Base-by-base conservation (phyloP, 208 protist genomes). In the Crithidia sp. region DNA sequence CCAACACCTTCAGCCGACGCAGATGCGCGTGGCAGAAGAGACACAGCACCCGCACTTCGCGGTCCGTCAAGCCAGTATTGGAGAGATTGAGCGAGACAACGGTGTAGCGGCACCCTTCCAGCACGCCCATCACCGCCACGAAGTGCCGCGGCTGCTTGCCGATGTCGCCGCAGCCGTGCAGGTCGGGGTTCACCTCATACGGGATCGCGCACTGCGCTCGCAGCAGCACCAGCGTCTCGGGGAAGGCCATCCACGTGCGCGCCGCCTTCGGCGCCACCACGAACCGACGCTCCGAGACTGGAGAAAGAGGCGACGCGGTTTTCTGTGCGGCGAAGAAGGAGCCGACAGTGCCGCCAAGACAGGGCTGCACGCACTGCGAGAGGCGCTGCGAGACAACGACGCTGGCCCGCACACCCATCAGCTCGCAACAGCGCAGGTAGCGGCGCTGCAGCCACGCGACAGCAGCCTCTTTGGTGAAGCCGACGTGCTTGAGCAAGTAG, bases 21-120 rank as follows among this genome's bases (percentile, higher is more conserved):
- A 89, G 69, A 58, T 88, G 72, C 2, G 84, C 85, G 44, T 77
- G 71, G 53, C 85, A 90, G 40, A 91, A 71, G 7, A 82, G 56
- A 28, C 75, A 72, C 9, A 88, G 54, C 17, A 82, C 74, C 8
- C 59, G 55, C 4, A 74, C 72, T 43, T 80, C 74, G 36, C 62
- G 45, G 40, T 82, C 70, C 16, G 50, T 68, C 37, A 87, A 44
- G 12, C 60, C 58, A 5, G 62, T 76, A 16, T 65, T 75, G 14
- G 76, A 55, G 4, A 85, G 14, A 54, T 71, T 68, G 39, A 85
- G 57, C 0, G 63, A 50, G 5, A 61, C 58, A 3, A 71, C 62
- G 14, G 58, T 56, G 60, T 74, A 63, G 5, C 49, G 43, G 50
- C 77, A 83, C 8, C 64, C 75, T 28, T 85, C 74, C 45, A 85